Evolutionary conservation across 805 yeast genomes (phyloP).

Genomic region (Wickerhamiella australiensis): DNA sequence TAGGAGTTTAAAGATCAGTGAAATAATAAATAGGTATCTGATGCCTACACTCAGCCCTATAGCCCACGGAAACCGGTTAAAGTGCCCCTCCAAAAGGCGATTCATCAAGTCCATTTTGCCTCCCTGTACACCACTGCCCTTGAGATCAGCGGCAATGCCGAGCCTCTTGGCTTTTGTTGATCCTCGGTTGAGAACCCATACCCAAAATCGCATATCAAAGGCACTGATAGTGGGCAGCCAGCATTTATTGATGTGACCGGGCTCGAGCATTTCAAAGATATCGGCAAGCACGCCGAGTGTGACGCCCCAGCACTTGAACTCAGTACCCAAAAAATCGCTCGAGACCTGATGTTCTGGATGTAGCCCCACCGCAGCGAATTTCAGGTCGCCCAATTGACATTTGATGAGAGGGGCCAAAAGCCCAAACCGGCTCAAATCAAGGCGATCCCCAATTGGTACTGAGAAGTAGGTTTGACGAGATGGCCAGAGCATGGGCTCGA

Average conservation of each 20-base stretch:
- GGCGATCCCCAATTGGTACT: constrained; percentile 22
- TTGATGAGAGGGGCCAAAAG: constrained; percentile 13
- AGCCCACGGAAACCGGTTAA: constrained; percentile 19
- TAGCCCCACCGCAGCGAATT: constrained; percentile 24
- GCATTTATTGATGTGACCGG: constrained; percentile 15
- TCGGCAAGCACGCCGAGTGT: constrained; percentile 29
- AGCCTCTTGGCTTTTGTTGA: constrained; percentile 8
- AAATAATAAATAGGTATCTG: neutral
- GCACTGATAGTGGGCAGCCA: constrained; percentile 21
- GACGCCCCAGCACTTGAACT: constrained; percentile 31
- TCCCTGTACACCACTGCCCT: constrained; percentile 11
- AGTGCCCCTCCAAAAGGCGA: constrained; percentile 22
- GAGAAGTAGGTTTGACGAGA: constrained; percentile 14
- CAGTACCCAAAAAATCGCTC: neutral
- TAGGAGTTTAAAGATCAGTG: neutral
- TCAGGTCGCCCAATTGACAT: constrained; percentile 23
- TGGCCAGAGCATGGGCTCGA: constrained; percentile 21
- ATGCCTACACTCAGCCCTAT: constrained; percentile 11
- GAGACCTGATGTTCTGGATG: constrained; percentile 14
- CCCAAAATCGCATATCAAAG: constrained; percentile 22
- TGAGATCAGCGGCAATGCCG: neutral
- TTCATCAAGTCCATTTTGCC: constrained; percentile 22
- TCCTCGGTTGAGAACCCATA: constrained; percentile 14
- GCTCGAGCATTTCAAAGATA: constrained; percentile 22
- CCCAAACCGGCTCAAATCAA: constrained; percentile 16